Percentiles rank a stretch among this genome's conserved stretches.
Conservation (phyloP, 2,329 filamentous ascomycete species). For the Penicillium sp. region DNA sequence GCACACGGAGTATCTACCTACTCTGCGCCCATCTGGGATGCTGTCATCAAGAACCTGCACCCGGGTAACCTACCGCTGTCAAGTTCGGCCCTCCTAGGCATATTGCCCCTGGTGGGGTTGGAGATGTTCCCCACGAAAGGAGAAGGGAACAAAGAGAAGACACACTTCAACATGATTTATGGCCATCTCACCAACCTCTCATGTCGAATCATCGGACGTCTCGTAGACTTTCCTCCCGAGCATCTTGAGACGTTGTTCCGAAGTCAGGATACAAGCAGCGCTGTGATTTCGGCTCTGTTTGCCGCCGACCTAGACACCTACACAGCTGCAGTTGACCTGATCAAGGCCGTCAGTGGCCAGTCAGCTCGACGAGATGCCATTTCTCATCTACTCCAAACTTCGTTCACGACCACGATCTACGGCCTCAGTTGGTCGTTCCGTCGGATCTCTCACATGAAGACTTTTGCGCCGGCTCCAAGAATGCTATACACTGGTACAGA, state of each 20-base stretch:
- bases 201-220: slow-evolving; percentile 70
- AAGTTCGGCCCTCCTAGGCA: slow-evolving; percentile 68
- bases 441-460: slow-evolving; percentile 55
- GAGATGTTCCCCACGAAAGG: slow-evolving; percentile 65
- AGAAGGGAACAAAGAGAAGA: slow-evolving; percentile 51
- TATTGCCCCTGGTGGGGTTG: slow-evolving; percentile 67
- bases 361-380: slow-evolving; percentile 60
- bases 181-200: slow-evolving; percentile 61
- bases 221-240: slow-evolving; percentile 70
- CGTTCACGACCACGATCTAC: slow-evolving; percentile 56
- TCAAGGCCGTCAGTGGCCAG: slow-evolving; percentile 78
- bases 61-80: slow-evolving; percentile 70
- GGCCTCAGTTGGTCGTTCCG: slow-evolving; percentile 57
- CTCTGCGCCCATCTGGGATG: slow-evolving; percentile 75
- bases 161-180: slow-evolving; percentile 76
- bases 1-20: slow-evolving; percentile 67
- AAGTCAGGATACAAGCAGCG: slow-evolving; percentile 65
- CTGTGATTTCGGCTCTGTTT: slow-evolving; percentile 75
- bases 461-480: slow-evolving; percentile 59
- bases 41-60: slow-evolving; percentile 66
- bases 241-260: slow-evolving; percentile 70
- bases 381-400: slow-evolving; percentile 57
- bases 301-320: slow-evolving; percentile 77
- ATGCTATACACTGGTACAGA: slow-evolving; percentile 62
- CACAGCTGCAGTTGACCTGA: slow-evolving; percentile 73